phyloP scores from a whole-genome alignment of 768 basidiomycete genomes.

The Stropharia rugosoannulata region DNA sequence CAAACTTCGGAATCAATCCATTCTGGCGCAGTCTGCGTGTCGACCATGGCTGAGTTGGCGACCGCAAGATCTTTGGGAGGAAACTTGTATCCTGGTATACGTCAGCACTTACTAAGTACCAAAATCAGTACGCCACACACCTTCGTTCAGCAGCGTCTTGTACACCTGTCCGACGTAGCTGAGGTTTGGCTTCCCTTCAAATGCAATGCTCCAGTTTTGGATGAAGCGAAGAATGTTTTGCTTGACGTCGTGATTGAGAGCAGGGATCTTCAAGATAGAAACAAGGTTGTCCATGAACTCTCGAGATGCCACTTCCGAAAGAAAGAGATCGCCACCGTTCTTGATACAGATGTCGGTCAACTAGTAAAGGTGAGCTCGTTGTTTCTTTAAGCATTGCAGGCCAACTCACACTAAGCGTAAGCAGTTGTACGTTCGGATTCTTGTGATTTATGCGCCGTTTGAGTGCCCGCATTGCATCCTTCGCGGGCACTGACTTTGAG shows the following conservation, averaged over 20 bases:
- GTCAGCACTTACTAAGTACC: constrained; percentile 3
- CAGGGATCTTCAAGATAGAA: constrained; percentile 79
- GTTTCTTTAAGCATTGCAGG: not conserved
- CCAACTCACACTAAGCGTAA: constrained; percentile 78
- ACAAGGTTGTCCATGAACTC: constrained; percentile 95
- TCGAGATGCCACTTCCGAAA: constrained; percentile 78
- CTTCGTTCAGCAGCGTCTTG: constrained; percentile 71
- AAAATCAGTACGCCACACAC: constrained; percentile 32
- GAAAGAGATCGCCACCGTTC: constrained; percentile 94
- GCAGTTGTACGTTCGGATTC: constrained; percentile 93
- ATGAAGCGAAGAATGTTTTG: constrained; percentile 70
- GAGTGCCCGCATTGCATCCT: constrained; percentile 85
- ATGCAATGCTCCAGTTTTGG: constrained; percentile 94
- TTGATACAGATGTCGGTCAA: constrained; percentile 92
- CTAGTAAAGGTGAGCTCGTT: constrained; percentile 33
- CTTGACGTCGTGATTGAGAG: constrained; percentile 81
- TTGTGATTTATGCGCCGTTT: constrained; percentile 87
- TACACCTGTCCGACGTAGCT: constrained; percentile 81
- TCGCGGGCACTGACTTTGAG: constrained; percentile 82
- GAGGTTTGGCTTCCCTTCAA: constrained; percentile 76
- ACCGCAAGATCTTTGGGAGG: constrained; percentile 74
- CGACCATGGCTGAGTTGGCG: constrained; percentile 82
- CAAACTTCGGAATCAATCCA: constrained; percentile 98
- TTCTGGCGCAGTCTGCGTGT: constrained; percentile 89
- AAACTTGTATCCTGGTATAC: constrained; percentile 70